A percentile compares a stretch with the other conserved stretches of the same genome.
Conservation (phyloP, 352 stramenopile genomes). For the Blastocystis sp. region DNA sequence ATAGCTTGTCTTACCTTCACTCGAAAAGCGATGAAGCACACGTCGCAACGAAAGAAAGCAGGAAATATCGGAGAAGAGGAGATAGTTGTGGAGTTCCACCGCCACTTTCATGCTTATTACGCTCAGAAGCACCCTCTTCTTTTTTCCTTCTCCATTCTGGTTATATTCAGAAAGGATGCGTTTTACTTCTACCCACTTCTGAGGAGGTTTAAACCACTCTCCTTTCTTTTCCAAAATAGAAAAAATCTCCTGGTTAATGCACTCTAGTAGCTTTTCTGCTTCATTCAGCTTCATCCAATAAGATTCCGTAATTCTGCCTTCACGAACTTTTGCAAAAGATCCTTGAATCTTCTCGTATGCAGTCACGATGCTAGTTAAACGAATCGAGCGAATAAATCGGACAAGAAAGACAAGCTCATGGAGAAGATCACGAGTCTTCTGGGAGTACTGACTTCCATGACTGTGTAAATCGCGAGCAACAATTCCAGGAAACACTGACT, state of each 20-base stretch:
- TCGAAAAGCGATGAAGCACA: neutral
- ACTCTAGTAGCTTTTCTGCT: neutral
- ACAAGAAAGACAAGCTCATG: neutral
- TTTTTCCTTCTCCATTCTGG: no score
- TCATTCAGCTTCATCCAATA: slow-evolving; percentile 44
- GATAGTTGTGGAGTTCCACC: slow-evolving; percentile 20
- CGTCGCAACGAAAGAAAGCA: neutral
- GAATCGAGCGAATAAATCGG: neutral
- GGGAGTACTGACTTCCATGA: neutral
- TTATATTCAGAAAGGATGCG: neutral
- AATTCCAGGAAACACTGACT: neutral
- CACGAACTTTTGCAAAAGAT: neutral
- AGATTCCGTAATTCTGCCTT: neutral
- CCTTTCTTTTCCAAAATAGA: neutral
- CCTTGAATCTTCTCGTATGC: neutral
- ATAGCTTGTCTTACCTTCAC: neutral
- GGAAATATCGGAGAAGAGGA: neutral
- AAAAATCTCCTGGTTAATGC: neutral
- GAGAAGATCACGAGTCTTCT: neutral
- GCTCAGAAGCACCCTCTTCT: neutral
- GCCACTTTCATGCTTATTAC: neutral
- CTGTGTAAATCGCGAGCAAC: neutral
- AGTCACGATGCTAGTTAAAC: neutral
- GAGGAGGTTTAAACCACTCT: slow-evolving; percentile 5
- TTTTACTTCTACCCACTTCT: slow-evolving; percentile 1